Evolutionary conservation across 1,284 basidiomycete species (phyloP).

Genomic region (Cryptococcus hybrid): DNA sequence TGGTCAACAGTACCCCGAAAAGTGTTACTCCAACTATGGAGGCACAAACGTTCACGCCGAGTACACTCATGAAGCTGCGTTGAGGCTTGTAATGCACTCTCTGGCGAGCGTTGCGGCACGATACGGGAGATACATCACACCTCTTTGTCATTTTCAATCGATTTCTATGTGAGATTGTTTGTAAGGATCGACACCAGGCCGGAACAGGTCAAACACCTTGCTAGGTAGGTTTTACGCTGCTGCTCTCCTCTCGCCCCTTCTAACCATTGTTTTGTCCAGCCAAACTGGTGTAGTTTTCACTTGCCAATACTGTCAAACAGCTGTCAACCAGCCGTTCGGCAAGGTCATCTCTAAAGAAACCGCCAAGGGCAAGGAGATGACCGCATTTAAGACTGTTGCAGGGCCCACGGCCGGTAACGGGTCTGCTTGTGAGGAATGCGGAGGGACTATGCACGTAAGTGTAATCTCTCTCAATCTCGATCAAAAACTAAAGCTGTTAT

Average conservation of each 20-base stretch:
- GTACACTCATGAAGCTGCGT: constrained; percentile 89
- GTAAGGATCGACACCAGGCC: constrained; percentile 74
- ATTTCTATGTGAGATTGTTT: constrained; percentile 96
- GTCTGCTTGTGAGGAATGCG: constrained; percentile 77
- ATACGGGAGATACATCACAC: constrained; percentile 89
- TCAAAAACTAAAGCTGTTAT: too few relatives aligned
- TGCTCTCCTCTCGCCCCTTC: neutral
- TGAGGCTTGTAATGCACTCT: constrained; percentile 83
- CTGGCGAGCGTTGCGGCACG: constrained; percentile 82
- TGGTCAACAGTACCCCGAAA: constrained; percentile 93
- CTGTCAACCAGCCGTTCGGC: constrained; percentile 76
- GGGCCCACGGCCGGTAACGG: constrained; percentile 58
- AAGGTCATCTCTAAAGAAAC: constrained; percentile 60
- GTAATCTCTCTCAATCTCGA: too few relatives aligned
- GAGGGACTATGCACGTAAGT: constrained; percentile 66
- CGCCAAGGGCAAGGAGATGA: constrained; percentile 57
- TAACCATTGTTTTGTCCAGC: constrained; percentile 3
- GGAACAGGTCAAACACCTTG: constrained; percentile 79
- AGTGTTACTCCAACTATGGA: constrained; percentile 95
- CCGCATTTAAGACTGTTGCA: constrained; percentile 66
- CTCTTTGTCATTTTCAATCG: constrained; percentile 91
- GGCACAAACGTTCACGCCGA: constrained; percentile 89
- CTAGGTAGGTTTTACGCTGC: constrained; percentile 58
- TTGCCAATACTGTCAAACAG: constrained; percentile 76
- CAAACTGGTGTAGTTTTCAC: constrained; percentile 70